Base-by-base conservation (phyloP, 345 rosid genomes). In the Noccaea caerulescens region DNA sequence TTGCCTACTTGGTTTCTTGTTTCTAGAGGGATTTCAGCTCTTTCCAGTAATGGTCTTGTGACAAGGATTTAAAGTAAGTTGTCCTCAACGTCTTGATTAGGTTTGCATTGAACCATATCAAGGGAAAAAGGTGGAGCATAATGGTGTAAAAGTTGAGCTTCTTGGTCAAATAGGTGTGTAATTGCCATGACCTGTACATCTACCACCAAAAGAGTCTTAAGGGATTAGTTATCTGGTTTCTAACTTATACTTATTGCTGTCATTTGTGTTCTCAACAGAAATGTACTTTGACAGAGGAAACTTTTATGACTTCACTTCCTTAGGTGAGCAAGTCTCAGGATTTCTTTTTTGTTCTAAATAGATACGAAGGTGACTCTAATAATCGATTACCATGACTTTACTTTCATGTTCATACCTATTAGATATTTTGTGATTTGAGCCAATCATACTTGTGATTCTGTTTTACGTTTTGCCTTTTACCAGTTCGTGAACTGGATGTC, bases 41-140 rank as follows among this genome's bases (percentile, higher is more conserved):
- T 49, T 72, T 72, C 20, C 9, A 47, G 6, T 27, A 55, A 27
- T 18, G 32, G 14, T 18, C 1, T 72, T 58, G 9, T 27, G 64
- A 4, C 23, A 20, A 3, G 30, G 54, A n/a, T 52, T 71, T 49
- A 4, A 18, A 13, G 45, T 52, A 52, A 6, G 8, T 36, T 27
- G 0, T 13, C 34, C 72, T 13, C 10, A 23, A 46, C 45, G 12
- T 73, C 27, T 33, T 71, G 50, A 71, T 67, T 74, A 94, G 99
- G 82, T 94, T 45, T 85, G 85, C 27, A 52, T 94, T 72, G 98
- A 91, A 75, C 99, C 98, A 68, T 69, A 81, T 79, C 98, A 83
- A 79, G 99, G 99, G 82, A 91, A 89, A 77, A 94, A 91, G 76
- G 86, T 91, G 72, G 99, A 94, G 60, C 98, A 91, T 80, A 91